Evolutionary conservation across 768 basidiomycete genomes (phyloP).

Genomic region (Crucibulum laeve): DNA sequence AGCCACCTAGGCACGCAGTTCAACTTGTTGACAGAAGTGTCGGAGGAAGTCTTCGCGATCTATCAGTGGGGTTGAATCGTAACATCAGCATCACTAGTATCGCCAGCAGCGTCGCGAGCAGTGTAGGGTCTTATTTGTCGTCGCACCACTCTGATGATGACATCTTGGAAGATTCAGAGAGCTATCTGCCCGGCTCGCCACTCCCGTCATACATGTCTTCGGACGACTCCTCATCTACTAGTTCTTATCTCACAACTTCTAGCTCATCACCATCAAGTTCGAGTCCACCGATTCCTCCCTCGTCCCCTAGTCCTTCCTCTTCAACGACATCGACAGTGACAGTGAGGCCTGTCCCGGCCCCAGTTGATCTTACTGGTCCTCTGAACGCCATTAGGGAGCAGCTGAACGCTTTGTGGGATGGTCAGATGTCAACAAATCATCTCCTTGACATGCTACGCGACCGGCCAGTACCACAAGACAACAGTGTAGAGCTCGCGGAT

Average conservation of each 20-base stretch:
- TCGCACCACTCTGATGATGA: slow-evolving; percentile 76
- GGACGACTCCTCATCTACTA: slow-evolving; percentile 5
- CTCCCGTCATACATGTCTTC: slow-evolving; percentile 12
- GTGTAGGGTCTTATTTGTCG: slow-evolving; percentile 38
- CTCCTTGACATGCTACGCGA: slow-evolving; percentile 60
- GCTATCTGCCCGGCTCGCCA: slow-evolving; percentile 14
- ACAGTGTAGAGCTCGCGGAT: slow-evolving; percentile 35
- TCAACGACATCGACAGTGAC: slow-evolving; percentile 26
- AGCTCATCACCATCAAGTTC: slow-evolving; percentile 8
- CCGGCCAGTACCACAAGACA: slow-evolving; percentile 31
- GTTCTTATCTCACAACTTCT: slow-evolving; percentile 8
- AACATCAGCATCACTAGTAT: slow-evolving; percentile 25
- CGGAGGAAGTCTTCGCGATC: slow-evolving; percentile 35
- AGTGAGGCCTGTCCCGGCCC: slow-evolving; percentile 23
- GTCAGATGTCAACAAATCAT: slow-evolving; percentile 56
- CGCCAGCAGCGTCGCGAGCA: slow-evolving; percentile 35
- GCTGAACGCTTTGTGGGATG: slow-evolving; percentile 54
- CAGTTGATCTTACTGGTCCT: slow-evolving; percentile 46
- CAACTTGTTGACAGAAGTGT: slow-evolving; percentile 35
- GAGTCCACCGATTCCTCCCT: slow-evolving; percentile 8
- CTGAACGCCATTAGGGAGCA: slow-evolving; percentile 57
- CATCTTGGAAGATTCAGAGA: slow-evolving; percentile 14
- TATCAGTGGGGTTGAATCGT: slow-evolving; percentile 22
- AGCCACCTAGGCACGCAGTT: slow-evolving; percentile 5
- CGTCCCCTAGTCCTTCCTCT: slow-evolving; percentile 13